Base-by-base conservation (phyloP, 202 grass and related monocot species). In the Zoysia matrella region DNA sequence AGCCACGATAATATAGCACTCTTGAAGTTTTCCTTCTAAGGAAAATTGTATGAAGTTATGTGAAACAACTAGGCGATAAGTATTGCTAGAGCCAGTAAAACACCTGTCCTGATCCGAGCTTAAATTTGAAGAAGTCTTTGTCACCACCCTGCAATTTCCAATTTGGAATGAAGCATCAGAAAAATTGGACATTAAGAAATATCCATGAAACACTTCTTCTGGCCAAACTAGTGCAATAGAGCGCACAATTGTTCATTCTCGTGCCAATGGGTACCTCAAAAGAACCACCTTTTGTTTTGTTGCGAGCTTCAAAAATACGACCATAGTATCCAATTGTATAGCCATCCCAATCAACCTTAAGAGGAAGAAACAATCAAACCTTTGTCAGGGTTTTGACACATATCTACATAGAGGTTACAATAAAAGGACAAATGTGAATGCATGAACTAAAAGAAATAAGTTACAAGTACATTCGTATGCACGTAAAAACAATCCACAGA, bases 291-390 rank as follows among this genome's bases (percentile, higher is more conserved):
- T 98, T 98, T 6, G 95, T 93, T 85, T 98, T 95, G 85, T 98
- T 98, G 82, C 95, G 80, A 77, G 95, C 92, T 95, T 98, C 95
- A 76, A 98, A 98, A 43, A 98, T 95, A 53, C 92, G 95, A 57
- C 95, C 95, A 78, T 98, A 98, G 80, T 98, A 98, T 88, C 95
- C 95, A 77, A 98, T 98, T 65, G 95, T 98, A 80, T 98, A 98
- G 62, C 95, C 95, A 88, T 98, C 95, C 95, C 95, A 98, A 72
- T 98, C 95, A 91, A 98, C 87, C 95, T 98, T 85, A 77, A 79
- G 16, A 65, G 16, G 84, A 78, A 86, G 67, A 89, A 8, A 91
- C 86, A 81, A 77, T 77, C 53, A 88, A 87, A 82, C 77, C 49
- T 79, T 55, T 64, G 77, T 88, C 22, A 30, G 22, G 22, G 22